Conservation (phyloP, 2,329 filamentous ascomycete genomes). For the Didymella sp. region DNA sequence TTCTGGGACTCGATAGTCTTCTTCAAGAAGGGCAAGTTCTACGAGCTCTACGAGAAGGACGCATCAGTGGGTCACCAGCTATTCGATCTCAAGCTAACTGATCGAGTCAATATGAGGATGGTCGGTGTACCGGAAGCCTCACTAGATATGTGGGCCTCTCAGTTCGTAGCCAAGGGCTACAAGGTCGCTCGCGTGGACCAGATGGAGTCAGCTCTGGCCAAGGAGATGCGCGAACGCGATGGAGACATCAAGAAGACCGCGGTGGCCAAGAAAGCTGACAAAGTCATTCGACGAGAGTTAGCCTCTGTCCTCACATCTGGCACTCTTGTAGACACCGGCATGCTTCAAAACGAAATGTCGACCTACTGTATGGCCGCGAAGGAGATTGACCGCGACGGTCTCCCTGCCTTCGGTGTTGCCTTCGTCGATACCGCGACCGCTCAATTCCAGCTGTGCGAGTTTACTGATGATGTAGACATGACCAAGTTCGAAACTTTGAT, state of each 20-base stretch:
- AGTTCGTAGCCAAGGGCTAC: conserved; percentile 97
- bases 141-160: conserved; percentile 95
- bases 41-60: conserved; percentile 97
- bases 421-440: conserved; percentile 97
- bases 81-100: conserved; percentile 96
- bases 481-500: conserved; percentile 98
- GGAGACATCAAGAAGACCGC: conserved; percentile 58
- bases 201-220: conserved; percentile 92
- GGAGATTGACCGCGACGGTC: conserved; percentile 68
- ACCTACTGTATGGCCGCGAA: conserved; percentile 97
- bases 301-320: conserved; percentile 90
- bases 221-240: conserved; percentile 97
- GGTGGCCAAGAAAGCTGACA: conserved; percentile 68
- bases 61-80: conserved; percentile 95
- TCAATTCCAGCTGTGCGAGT: conserved; percentile 91
- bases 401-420: conserved; percentile 86
- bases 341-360: conserved; percentile 98
- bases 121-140: conserved; percentile 96
- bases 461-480: conserved; percentile 88
- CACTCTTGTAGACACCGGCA: conserved; percentile 91
- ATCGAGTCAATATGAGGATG: conserved; percentile 99
- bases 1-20: conserved; percentile 98
- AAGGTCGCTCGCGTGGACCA: conserved; percentile 98
- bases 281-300: conserved; percentile 90
- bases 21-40: conserved; percentile 99